Conservation (phyloP, 129 eudicot genomes). For the Artemisia tridentata region DNA sequence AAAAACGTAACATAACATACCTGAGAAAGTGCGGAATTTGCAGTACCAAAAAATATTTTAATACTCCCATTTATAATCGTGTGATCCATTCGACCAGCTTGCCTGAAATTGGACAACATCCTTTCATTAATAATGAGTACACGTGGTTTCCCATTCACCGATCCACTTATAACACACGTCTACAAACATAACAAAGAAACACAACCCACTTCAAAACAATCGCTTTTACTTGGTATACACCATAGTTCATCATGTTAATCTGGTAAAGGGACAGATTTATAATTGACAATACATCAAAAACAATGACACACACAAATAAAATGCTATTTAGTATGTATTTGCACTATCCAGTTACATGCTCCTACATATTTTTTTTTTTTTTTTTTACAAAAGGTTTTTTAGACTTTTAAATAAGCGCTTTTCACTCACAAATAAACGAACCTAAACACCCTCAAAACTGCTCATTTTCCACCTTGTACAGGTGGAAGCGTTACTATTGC, state of each 20-base stretch:
- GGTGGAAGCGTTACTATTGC: too few species aligned
- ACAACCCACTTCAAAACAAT: not conserved
- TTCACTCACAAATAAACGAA: too few species aligned
- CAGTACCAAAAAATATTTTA: conserved; percentile 84
- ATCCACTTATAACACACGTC: conserved; percentile 57
- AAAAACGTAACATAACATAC: conserved; percentile 35
- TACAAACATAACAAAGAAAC: conserved; percentile 12
- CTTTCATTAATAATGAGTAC: conserved; percentile 62
- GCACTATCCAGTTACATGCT: too few species aligned
- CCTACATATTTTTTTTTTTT: too few species aligned
- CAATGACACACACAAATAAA: too few species aligned
- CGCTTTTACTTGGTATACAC: not conserved
- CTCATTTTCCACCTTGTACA: too few species aligned
- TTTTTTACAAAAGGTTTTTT: too few species aligned
- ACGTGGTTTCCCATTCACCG: conserved; percentile 66
- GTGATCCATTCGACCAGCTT: conserved; percentile 55
- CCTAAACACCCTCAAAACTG: too few species aligned
- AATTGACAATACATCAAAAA: too few species aligned
- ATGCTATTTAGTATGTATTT: too few species aligned
- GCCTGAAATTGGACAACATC: conserved; percentile 51
- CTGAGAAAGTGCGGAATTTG: conserved; percentile 85
- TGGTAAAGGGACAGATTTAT: too few species aligned
- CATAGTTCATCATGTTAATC: not conserved
- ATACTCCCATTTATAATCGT: conserved; percentile 55
- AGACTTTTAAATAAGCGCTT: too few species aligned